Evolutionary conservation across 208 protist species (phyloP), one percentile per base, ranked within the genome.

Genomic region (Leishmania arabica): DNA sequence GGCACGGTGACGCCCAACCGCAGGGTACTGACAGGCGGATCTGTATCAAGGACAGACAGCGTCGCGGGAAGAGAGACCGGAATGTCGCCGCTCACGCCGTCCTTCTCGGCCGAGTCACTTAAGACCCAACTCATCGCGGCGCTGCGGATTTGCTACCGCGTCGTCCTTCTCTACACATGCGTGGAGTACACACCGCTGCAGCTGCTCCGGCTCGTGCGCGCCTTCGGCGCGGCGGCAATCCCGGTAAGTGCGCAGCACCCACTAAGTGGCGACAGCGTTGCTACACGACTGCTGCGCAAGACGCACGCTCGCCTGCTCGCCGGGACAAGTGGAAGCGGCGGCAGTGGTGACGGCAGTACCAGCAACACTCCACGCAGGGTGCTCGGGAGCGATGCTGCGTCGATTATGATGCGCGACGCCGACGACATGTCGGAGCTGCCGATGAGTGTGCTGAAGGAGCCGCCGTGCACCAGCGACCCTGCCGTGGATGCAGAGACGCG

Each of bases 101-200:
- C 51, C 40, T 0, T 49, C 21, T 56, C 56, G 45, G 3, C n/a
- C 42, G 51, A 11, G 2, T 17, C 17, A 15, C 51, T 47, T 8
- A 17, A 31, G 40, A 45, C 24, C n/a, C 37, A 1, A 27, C 72
- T 86, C 21, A 70, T 77, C 42, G 66, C 74, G 47, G 71, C 78
- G 27, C 82, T 86, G 73, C 72, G 82, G 15, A 66, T 86, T 15
- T 86, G 82, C 73, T 86, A 86, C 66, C 78, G 82, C 31, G 78
- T 82, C 37, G 82, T 86, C 47, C 78, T 86, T 15, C 53, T 86
- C 34, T 82, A 73, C 66, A 72, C 74, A 21, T 86, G 82, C 42
- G 53, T 82, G 19, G 82, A 86, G 64, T 64, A 86, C 75, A 77
- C 82, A 40, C 82, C 82, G 13, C 72, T 79, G 68, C 82, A 82